Base-by-base conservation (phyloP, 352 stramenopile genomes). In the Globisporangium nodosum region DNA sequence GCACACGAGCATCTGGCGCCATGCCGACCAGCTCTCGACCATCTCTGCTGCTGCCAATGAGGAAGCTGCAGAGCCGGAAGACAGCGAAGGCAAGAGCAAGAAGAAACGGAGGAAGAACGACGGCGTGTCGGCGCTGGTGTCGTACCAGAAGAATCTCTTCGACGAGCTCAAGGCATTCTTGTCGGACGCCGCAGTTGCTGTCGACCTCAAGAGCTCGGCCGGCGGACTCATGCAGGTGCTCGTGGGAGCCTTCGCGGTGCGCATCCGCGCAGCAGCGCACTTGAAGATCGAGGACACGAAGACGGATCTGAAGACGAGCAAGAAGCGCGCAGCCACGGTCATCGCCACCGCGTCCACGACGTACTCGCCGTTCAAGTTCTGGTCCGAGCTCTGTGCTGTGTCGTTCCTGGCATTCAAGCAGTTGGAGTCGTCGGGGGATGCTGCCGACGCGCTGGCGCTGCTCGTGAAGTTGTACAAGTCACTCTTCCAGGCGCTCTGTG, bases 341-440 rank as follows among this genome's bases (percentile, higher is more conserved):
- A 90, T 93, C 61, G 78, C 81, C 18, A 79, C 76, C 0, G 85
- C 79, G 4, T 87, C 81, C 5, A 90, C 83, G 16, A 81, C 70
- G 18, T 89, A 86, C 58, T 90, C 86, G 16, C 80, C 86, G 13
- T 95, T 95, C 66, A 88, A 89, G 54, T 95, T 95, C 54, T 95
- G 86, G 86, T 81, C 82, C 3, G 86, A 95, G 52, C 66, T 92
- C 18, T 91, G 74, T 33, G 86, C 76, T 0, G 77, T 93, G 16
- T 66, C 68, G 0, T 87, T 78, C 51, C 58, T 62, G 24, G 69
- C 76, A 33, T 82, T 73, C 43, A 52, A 90, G 27, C 21, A 63
- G 24, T 37, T 60, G 20, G 20, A 4, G 1, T 27, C 51, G 18
- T 31, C 49, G 0, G 55, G 27, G 24, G 47, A 60, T 9, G 43